Base-by-base conservation (phyloP, 2,329 filamentous ascomycete genomes). In the Penicillium sumatraense region DNA sequence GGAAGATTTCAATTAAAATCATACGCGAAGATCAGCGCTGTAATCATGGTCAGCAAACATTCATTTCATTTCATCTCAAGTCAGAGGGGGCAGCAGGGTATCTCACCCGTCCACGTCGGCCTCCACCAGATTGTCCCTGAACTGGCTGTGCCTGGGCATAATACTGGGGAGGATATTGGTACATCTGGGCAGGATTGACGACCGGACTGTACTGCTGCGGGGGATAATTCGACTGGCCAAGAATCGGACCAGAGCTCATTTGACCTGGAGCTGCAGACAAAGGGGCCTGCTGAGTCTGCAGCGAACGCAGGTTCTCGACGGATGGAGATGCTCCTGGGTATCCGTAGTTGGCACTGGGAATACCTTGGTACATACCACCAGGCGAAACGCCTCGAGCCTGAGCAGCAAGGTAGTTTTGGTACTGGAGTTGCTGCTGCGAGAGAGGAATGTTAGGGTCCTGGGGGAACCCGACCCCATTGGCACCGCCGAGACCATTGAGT, bases 21-120 rank as follows among this genome's bases (percentile, higher is more conserved):
- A 68, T 63, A 66, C 50, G 57, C 51, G 45, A 53, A 56, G 54
- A 60, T 74, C 64, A 74, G 65, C 70, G 69, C 72, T 74, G 57
- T n/a, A 49, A 16, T 44, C 11, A 13, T 44, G 21, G 35, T 44
- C 18, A 42, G 49, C 38, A 9, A 41, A 56, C 31, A 58, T 46
- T 36, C 53, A 56, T 44, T 8, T 42, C 49, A 48, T 52, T 44
- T 40, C 3, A 18, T 9, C 14, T 18, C 18, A 7, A n/a, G 7
- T 41, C n/a, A 7, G 4, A 4, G 38, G 14, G 2, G 21, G 4
- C 13, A 14, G 20, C 5, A 13, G 38, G 20, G n/a, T 18, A 45
- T 72, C 80, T 81, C 74, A 83, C 80, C 65, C 82, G 76, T 75
- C 81, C 83, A 68, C 82, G 79, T 65, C 81, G 78, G 54, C 79